A percentile compares a stretch with the other conserved stretches of the same genome.
phyloP scores from a whole-genome alignment of 2,329 filamentous ascomycete genomes.

The Knoxdaviesia capensis region DNA sequence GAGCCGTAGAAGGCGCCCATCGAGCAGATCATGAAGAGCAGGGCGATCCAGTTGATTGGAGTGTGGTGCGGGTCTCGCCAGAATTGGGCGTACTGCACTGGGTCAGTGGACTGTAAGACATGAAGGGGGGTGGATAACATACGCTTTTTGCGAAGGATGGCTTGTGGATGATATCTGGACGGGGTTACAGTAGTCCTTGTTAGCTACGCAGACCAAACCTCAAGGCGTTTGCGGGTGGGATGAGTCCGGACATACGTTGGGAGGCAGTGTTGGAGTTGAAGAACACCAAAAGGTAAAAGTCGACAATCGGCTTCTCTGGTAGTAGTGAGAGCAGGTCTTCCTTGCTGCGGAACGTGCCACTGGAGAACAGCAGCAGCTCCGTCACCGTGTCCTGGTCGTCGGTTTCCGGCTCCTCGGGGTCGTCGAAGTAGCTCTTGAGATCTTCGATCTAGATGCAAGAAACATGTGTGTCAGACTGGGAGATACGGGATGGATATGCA shows the following conservation, averaged over 20 bases:
- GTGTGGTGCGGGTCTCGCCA: constrained; percentile 20
- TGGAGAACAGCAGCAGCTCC: constrained; percentile 23
- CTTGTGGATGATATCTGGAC: constrained; percentile 29
- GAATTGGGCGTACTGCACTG: constrained; percentile 24
- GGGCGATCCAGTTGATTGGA: constrained; percentile 26
- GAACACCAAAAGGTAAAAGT: constrained; percentile 30
- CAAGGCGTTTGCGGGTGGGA: not conserved
- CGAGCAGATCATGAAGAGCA: constrained; percentile 26
- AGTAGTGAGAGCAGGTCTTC: constrained; percentile 25
- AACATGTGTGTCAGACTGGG: not conserved
- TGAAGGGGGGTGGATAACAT: constrained; percentile 5
- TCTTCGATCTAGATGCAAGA: constrained; percentile 28
- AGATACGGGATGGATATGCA: not conserved
- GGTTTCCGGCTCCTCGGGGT: constrained; percentile 16
- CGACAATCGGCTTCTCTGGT: constrained; percentile 23
- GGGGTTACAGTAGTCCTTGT: constrained; percentile 3
- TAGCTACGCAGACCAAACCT: constrained; percentile 1
- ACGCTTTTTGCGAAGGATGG: constrained; percentile 28
- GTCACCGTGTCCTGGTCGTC: constrained; percentile 3
- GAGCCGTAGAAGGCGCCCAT: constrained; percentile 23
- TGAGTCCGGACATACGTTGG: constrained; percentile 17
- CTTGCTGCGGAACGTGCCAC: constrained; percentile 17
- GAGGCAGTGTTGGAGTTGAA: constrained; percentile 32
- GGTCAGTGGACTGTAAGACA: not conserved
- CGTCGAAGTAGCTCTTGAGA: constrained; percentile 35